Conservation (phyloP, 805 yeast genomes). For the Starmerella vitae region DNA sequence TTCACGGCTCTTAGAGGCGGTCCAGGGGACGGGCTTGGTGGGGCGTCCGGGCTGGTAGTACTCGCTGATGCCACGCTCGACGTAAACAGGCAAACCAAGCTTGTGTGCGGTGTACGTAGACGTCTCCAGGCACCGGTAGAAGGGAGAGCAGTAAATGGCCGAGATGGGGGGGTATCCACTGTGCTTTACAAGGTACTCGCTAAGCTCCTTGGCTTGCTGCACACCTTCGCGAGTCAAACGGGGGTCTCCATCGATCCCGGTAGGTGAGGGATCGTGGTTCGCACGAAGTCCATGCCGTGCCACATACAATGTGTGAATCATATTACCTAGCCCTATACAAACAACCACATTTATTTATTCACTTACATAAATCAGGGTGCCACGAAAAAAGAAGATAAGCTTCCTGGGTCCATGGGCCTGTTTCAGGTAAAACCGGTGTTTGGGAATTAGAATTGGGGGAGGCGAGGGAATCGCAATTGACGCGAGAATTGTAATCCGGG, state of each 20-base stretch:
- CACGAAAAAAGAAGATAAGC: conserved; percentile 23
- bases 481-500: no score
- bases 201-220: conserved; percentile 73
- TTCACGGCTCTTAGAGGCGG: conserved; percentile 28
- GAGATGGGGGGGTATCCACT: conserved; percentile 42
- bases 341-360: background rate
- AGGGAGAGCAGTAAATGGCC: conserved; percentile 61
- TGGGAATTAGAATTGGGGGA: no score
- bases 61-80: conserved; percentile 83
- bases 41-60: conserved; percentile 69
- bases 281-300: conserved; percentile 69
- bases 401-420: conserved; percentile 26
- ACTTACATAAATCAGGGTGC: conserved; percentile 17
- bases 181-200: conserved; percentile 34
- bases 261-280: conserved; percentile 54
- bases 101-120: conserved; percentile 51
- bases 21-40: conserved; percentile 40
- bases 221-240: conserved; percentile 78
- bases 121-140: conserved; percentile 81
- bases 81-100: conserved; percentile 43
- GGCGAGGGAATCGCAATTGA: background rate
- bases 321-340: background rate
- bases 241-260: conserved; percentile 85
- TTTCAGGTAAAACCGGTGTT: no score
- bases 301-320: conserved; percentile 15